Evolutionary conservation across 148 eudicot genomes (phyloP).

Genomic region (Pharnaceum exiguum): DNA sequence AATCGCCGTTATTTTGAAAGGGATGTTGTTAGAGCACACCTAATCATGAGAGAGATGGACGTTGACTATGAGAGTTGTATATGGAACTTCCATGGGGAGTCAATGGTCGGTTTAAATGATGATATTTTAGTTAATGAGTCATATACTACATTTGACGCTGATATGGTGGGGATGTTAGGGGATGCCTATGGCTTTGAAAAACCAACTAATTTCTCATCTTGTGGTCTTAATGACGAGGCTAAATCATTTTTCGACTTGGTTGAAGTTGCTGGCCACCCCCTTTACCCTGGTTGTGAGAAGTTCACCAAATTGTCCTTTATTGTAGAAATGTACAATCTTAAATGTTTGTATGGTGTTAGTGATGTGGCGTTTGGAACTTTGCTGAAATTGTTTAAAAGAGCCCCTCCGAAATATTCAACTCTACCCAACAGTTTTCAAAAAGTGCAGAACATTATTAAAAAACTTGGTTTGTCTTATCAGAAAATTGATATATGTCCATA

Average conservation of each 20-base stretch:
- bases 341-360: neutral
- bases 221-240: neutral
- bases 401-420: slow-evolving; percentile 2
- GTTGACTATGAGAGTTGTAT: no score
- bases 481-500: neutral
- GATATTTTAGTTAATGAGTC: no score
- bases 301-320: neutral
- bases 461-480: neutral
- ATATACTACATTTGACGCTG: neutral
- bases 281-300: neutral
- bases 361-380: neutral
- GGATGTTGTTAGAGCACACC: no score
- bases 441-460: neutral
- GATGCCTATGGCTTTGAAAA: slow-evolving; percentile 3
- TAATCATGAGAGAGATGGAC: no score
- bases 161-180: neutral
- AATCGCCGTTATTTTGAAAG: no score
- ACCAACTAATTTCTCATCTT: neutral
- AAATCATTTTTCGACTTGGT: neutral
- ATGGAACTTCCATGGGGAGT: no score
- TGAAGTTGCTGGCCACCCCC: neutral
- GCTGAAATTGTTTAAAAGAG: neutral
- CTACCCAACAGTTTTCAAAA: neutral
- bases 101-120: no score
- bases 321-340: neutral